Evolutionary conservation across 768 basidiomycete species (phyloP).

Genomic region (Leccinellum luteum): DNA sequence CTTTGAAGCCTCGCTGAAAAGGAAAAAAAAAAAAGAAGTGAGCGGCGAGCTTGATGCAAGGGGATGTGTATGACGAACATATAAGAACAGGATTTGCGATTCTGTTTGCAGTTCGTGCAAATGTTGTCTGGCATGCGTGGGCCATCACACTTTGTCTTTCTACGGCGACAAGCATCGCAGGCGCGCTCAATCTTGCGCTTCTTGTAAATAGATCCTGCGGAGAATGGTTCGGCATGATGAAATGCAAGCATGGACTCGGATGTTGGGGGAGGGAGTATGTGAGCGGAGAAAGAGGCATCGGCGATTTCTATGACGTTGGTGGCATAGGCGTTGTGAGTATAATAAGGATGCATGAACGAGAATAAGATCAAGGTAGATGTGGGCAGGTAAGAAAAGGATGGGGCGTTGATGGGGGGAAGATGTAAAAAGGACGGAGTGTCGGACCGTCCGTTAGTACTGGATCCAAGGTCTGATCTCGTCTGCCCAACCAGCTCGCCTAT

Average conservation of each 20-base stretch:
- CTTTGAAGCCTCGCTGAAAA: constrained; percentile 55
- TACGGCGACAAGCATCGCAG: constrained; percentile 57
- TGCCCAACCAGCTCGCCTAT: constrained; percentile 1
- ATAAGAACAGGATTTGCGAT: constrained; percentile 56
- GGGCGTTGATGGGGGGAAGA: background rate
- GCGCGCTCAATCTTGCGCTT: constrained; percentile 53
- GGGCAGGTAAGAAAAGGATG: background rate
- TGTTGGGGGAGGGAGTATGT: background rate
- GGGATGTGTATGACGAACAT: constrained; percentile 38
- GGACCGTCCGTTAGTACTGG: background rate
- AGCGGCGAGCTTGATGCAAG: background rate
- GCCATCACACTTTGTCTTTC: constrained; percentile 63
- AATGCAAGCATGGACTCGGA: constrained; percentile 11
- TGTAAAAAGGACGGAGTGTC: background rate
- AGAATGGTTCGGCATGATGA: constrained; percentile 1
- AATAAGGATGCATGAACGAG: constrained; percentile 22
- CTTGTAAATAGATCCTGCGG: constrained; percentile 28
- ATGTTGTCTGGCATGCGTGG: constrained; percentile 46
- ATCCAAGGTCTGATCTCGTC: background rate
- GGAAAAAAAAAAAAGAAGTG: background rate
- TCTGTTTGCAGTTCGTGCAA: constrained; percentile 58
- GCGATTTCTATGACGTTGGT: constrained; percentile 30
- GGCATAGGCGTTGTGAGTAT: constrained; percentile 8
- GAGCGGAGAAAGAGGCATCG: constrained; percentile 10
- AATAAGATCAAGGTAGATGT: background rate